phyloP scores from a whole-genome alignment of 78 protist species.

The Isochrysis galbana region DNA sequence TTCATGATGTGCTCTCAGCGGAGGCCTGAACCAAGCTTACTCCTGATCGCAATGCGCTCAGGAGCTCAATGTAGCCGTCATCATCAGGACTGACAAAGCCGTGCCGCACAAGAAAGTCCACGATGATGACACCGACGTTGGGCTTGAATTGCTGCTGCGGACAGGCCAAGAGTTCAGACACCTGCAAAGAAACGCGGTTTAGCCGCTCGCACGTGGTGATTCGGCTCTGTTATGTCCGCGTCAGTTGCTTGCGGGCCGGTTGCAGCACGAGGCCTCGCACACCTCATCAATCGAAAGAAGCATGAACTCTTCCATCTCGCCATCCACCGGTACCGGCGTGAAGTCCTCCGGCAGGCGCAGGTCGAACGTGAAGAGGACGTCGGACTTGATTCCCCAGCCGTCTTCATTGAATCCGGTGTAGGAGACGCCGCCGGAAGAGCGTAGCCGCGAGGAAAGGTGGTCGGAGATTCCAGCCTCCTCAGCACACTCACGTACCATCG shows the following conservation, averaged over 20 bases:
- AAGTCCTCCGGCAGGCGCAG: background rate
- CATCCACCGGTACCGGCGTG: background rate
- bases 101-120: slow-evolving; percentile 14
- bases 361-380: background rate
- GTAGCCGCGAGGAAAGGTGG: background rate
- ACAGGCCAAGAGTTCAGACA: background rate
- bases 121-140: background rate
- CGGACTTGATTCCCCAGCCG: background rate
- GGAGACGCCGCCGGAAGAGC: background rate
- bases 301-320: background rate
- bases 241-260: no score
- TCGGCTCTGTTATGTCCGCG: no score
- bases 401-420: background rate
- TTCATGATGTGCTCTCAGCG: no score
- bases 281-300: background rate
- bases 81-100: slow-evolving; percentile 9
- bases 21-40: no score
- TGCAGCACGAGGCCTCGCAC: no score
- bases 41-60: background rate
- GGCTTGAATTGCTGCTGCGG: background rate
- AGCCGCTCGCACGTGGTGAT: no score
- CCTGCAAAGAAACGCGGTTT: no score
- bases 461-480: slow-evolving; percentile 14
- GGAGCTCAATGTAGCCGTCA: background rate
- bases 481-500: background rate